phyloP scores from a whole-genome alignment of 352 stramenopile species.

The Phytophthora podocarpi region DNA sequence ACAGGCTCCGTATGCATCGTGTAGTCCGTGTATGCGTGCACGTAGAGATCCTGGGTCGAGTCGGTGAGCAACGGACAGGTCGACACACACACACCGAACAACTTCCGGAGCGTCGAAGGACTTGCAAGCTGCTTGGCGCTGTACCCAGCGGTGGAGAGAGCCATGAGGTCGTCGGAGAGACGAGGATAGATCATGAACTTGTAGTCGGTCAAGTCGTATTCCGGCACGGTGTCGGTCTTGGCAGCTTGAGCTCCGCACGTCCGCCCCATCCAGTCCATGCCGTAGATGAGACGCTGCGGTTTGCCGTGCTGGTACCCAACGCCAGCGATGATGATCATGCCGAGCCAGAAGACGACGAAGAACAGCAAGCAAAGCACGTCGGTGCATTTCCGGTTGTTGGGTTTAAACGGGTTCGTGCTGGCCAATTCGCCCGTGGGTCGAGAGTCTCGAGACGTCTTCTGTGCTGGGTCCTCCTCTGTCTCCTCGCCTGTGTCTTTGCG shows the following conservation, averaged over 20 bases:
- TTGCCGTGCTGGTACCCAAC: slow-evolving; percentile 71
- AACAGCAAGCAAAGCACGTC: slow-evolving; percentile 72
- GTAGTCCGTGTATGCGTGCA: slow-evolving; percentile 74
- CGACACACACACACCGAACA: slow-evolving; percentile 55
- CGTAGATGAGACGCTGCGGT: slow-evolving; percentile 78
- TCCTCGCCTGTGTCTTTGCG: slow-evolving; percentile 16
- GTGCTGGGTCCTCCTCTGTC: not conserved
- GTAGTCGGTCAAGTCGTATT: slow-evolving; percentile 74
- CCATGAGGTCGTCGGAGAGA: slow-evolving; percentile 61
- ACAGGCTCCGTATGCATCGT: slow-evolving; percentile 35
- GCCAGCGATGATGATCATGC: slow-evolving; percentile 72
- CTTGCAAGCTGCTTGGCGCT: slow-evolving; percentile 21
- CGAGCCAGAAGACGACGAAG: slow-evolving; percentile 59
- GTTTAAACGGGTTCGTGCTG: slow-evolving; percentile 69
- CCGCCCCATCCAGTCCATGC: slow-evolving; percentile 71
- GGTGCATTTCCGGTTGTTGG: slow-evolving; percentile 75
- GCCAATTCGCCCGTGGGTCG: not conserved
- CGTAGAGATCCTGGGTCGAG: slow-evolving; percentile 42
- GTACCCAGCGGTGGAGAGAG: slow-evolving; percentile 18
- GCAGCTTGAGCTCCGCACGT: slow-evolving; percentile 63
- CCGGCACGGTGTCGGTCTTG: slow-evolving; percentile 45
- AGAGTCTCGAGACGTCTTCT: not conserved
- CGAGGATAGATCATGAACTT: slow-evolving; percentile 76
- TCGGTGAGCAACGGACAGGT: slow-evolving; percentile 59
- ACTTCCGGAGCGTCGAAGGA: slow-evolving; percentile 42